Evolutionary conservation across 108 stramenopile species (phyloP).

Genomic region (Pseudonitzschia delicatissima): DNA sequence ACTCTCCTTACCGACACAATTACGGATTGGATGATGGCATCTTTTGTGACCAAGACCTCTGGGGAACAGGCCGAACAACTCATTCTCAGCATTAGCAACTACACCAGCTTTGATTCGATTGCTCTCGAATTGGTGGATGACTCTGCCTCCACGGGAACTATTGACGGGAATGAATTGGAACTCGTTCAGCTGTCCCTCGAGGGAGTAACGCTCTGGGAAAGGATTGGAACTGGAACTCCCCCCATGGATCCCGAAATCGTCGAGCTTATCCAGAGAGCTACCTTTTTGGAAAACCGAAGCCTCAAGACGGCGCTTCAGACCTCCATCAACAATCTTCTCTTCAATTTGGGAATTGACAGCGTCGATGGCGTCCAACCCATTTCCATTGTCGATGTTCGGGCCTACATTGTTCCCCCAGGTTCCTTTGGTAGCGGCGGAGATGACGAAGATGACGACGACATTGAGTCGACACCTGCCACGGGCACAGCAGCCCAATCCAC

Average conservation of each 20-base stretch:
- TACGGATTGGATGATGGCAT: conserved; percentile 38
- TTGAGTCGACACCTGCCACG: too few relatives aligned
- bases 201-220: conserved; percentile 32
- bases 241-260: conserved; percentile 32
- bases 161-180: neutral
- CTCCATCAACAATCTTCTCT: neutral
- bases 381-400: conserved; percentile 32
- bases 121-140: conserved; percentile 16
- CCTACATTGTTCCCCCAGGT: conserved; percentile 13
- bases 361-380: conserved; percentile 3
- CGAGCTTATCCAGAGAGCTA: conserved; percentile 29
- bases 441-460: neutral
- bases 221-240: conserved; percentile 4
- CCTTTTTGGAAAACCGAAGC: conserved; percentile 30
- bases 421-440: neutral
- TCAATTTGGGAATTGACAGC: conserved; percentile 13
- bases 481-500: neutral
- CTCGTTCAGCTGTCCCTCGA: conserved; percentile 13
- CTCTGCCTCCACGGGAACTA: conserved; percentile 3
- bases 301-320: neutral
- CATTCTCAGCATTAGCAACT: conserved; percentile 5
- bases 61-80: neutral
- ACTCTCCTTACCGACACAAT: conserved; percentile 28
- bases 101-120: conserved; percentile 27
- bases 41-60: conserved; percentile 21